Conservation (phyloP, 805 yeast genomes). For the Saturnispora quitensis region DNA sequence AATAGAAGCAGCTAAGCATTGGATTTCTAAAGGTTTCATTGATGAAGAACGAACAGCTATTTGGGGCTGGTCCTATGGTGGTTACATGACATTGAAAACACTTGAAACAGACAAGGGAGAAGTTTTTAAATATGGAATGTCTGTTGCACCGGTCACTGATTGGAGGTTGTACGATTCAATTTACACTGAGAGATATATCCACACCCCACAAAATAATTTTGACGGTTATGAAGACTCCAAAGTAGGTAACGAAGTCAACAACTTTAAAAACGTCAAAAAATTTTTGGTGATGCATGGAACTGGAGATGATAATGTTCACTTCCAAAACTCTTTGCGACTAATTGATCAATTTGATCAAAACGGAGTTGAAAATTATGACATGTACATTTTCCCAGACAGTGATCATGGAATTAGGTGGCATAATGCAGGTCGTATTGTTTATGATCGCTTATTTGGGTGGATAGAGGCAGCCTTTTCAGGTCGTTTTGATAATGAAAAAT, state of each 20-base stretch:
- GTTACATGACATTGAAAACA: conserved; percentile 83
- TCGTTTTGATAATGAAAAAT: conserved; percentile 25
- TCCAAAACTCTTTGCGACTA: conserved; percentile 76
- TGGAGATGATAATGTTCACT: conserved; percentile 95
- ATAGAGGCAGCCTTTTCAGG: conserved; percentile 50
- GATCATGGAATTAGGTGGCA: conserved; percentile 68
- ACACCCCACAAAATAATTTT: conserved; percentile 59
- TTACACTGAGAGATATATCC: conserved; percentile 93
- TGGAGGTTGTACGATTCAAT: conserved; percentile 89
- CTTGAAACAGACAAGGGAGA: conserved; percentile 71
- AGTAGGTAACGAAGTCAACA: conserved; percentile 50
- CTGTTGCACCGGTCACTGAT: conserved; percentile 97
- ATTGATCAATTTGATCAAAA: conserved; percentile 64
- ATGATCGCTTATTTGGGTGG: conserved; percentile 62
- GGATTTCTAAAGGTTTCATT: conserved; percentile 56
- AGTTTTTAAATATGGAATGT: conserved; percentile 78
- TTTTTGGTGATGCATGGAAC: conserved; percentile 92
- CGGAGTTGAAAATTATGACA: conserved; percentile 76
- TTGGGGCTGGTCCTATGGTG: conserved; percentile 99
- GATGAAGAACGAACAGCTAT: conserved; percentile 64
- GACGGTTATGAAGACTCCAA: conserved; percentile 53
- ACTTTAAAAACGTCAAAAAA: conserved; percentile 49
- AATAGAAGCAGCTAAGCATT: conserved; percentile 69
- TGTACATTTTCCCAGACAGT: conserved; percentile 73
- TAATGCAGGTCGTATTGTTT: conserved; percentile 62